phyloP scores from a whole-genome alignment of 2,329 filamentous ascomycete genomes.

The Aspergillus pseudonomiae region DNA sequence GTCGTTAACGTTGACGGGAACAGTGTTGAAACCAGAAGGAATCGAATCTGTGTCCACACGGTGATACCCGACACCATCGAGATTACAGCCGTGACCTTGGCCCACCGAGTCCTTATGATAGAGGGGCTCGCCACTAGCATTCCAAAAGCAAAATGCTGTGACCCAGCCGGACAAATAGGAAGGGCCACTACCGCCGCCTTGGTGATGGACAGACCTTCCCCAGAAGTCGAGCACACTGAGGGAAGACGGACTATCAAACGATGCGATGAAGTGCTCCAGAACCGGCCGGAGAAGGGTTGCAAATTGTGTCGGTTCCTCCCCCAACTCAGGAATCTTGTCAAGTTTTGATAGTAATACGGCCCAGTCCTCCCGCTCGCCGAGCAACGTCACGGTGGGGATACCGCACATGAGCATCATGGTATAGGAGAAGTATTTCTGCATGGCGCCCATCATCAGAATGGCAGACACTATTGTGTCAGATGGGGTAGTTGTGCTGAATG shows the following conservation, averaged over 20 bases:
- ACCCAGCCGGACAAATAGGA: constrained; percentile 52
- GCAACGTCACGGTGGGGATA: not conserved
- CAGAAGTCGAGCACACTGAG: constrained; percentile 15
- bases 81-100: not conserved
- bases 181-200: constrained; percentile 37
- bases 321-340: constrained; percentile 49
- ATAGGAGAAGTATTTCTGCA: not conserved
- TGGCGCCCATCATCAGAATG: not conserved
- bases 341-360: constrained; percentile 44
- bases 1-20: constrained; percentile 38
- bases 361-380: not conserved
- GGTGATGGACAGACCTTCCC: constrained; percentile 19
- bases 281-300: constrained; percentile 48
- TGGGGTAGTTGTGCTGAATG: not conserved
- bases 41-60: constrained; percentile 29
- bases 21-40: constrained; percentile 30
- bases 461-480: not conserved
- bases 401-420: not conserved
- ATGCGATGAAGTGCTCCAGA: constrained; percentile 47
- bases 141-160: constrained; percentile 53
- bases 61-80: constrained; percentile 26
- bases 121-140: constrained; percentile 36
- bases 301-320: constrained; percentile 47
- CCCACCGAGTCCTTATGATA: not conserved
- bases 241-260: constrained; percentile 11